phyloP scores from a whole-genome alignment of 2,329 filamentous ascomycete species.

The Myriosclerotinia curreyana region DNA sequence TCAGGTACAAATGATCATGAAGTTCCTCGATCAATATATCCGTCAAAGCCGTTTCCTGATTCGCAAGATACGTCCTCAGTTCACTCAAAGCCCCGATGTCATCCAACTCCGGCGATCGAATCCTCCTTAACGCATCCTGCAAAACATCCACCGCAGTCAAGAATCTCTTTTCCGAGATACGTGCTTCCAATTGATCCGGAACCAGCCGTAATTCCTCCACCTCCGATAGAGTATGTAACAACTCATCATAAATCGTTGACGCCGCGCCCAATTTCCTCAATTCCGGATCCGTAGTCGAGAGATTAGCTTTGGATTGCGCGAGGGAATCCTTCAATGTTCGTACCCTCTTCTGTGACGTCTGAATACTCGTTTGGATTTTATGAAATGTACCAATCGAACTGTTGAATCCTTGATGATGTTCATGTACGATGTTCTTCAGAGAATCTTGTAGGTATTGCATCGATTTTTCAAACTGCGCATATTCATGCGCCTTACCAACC shows the following conservation, averaged over 20 bases:
- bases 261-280: constrained; percentile 83
- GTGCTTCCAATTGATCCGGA: constrained; percentile 87
- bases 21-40: constrained; percentile 97
- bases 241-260: constrained; percentile 86
- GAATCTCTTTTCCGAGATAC: constrained; percentile 95
- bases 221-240: constrained; percentile 77
- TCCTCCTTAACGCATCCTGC: constrained; percentile 78
- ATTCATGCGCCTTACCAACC: constrained; percentile 84
- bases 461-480: constrained; percentile 77
- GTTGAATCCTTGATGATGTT: constrained; percentile 99
- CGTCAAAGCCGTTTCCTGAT: constrained; percentile 87
- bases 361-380: constrained; percentile 94
- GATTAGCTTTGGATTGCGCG: constrained; percentile 71
- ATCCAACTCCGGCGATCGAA: constrained; percentile 85
- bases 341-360: constrained; percentile 81
- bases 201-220: constrained; percentile 86
- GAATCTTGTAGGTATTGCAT: constrained; percentile 89
- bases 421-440: constrained; percentile 92
- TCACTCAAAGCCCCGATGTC: constrained; percentile 86
- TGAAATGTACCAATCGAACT: constrained; percentile 98
- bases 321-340: constrained; percentile 81
- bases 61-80: constrained; percentile 80
- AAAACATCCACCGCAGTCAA: constrained; percentile 88
- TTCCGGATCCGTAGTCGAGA: constrained; percentile 84
- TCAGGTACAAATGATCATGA: constrained; percentile 94